Evolutionary conservation across 768 basidiomycete genomes (phyloP), one percentile per base, ranked within the genome.

Genomic region (Auricularia sp.): DNA sequence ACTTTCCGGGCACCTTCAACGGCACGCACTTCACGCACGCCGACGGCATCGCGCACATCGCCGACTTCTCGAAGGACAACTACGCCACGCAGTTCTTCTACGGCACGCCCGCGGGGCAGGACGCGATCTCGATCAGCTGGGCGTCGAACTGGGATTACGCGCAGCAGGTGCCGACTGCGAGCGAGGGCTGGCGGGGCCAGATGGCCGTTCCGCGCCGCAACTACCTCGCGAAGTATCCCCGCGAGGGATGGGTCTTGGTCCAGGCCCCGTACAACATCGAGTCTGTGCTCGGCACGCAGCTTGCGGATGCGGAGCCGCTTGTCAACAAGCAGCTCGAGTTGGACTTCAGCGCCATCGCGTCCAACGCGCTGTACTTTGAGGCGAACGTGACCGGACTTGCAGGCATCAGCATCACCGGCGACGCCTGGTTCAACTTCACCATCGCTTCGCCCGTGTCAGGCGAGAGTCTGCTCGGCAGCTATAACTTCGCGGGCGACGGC

Each of bases 11-110:
- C 11, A 11, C 34, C 36, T 73, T 71, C 64, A 61, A 71, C 63
- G 71, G 71, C 36, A 70, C 67, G 1, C 66, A 66, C 33, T 73
- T 73, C 65, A 63, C 47, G 5, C 65, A 71, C 0, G 43, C 36
- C 53, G 70, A 42, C 39, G 39, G 39, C 39, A 14, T 42, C 39
- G 39, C 39, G 39, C 39, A 42, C 39, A 7, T 42, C 39, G 39
- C 39, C 39, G 39, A 42, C 39, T 42, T 42, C 39, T 71, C 61
- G n/a, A 70, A 70, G 51, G 72, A 73, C 67, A 67, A 71, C 62
- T 73, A 73, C 51, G 72, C 72, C 6, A 66, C 61, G 0, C 70
- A 72, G 34, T 71, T 67, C 62, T 73, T 72, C 66, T 66, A 21
- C 21, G 34, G 34, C 10, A 36, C 14, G n/a, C 60, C 60, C 1